phyloP scores from a whole-genome alignment of 2,329 filamentous ascomycete species.

The Sporothrix pseudoabietina region DNA sequence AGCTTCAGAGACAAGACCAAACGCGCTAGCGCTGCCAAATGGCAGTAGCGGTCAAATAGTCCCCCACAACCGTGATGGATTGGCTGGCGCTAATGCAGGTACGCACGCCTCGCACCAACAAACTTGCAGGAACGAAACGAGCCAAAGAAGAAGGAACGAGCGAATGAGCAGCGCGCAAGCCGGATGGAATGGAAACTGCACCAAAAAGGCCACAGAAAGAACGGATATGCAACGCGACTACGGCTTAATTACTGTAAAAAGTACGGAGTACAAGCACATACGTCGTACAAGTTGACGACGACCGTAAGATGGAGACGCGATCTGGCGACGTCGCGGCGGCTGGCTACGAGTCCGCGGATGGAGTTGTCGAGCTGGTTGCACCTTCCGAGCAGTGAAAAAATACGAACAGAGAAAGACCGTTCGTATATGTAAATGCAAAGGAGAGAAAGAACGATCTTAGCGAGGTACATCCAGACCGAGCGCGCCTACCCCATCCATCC shows the following conservation, averaged over 20 bases:
- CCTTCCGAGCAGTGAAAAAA: neutral
- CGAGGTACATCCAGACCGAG: neutral
- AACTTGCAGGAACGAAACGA: constrained; percentile 14
- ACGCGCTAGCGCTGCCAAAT: constrained; percentile 15
- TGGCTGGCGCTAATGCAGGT: constrained; percentile 26
- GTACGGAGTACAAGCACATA: too few species aligned
- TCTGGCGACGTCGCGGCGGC: neutral
- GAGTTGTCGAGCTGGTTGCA: neutral
- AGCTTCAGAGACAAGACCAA: constrained; percentile 9
- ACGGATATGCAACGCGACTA: constrained; percentile 2
- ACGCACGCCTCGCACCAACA: constrained; percentile 6
- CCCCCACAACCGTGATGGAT: neutral
- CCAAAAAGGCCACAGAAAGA: constrained; percentile 4
- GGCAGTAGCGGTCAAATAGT: constrained; percentile 1
- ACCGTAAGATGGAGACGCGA: neutral
- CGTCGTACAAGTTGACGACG: neutral
- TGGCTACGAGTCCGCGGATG: neutral
- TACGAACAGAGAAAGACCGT: neutral
- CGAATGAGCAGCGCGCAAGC: neutral
- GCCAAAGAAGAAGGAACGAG: constrained; percentile 5
- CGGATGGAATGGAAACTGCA: constrained; percentile 1
- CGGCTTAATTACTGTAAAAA: too few species aligned
- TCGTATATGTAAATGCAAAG: neutral
- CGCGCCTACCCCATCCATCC: neutral
- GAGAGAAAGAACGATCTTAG: neutral